A percentile compares a stretch with the other conserved stretches of the same genome.
Evolutionary conservation across 129 eudicot species (phyloP).

Genomic region (Escallonia herrerae): DNA sequence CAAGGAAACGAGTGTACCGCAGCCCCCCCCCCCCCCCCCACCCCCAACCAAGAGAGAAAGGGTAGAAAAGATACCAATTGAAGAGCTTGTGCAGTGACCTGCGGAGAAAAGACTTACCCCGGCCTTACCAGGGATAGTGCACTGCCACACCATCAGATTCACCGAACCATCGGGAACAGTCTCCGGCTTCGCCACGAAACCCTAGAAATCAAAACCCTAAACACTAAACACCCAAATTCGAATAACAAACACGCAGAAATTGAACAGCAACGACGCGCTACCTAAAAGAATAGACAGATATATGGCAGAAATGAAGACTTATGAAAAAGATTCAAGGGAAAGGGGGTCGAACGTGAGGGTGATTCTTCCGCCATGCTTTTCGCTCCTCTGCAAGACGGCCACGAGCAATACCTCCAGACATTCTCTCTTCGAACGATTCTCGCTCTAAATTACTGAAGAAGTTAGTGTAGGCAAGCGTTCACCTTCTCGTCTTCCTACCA

Average conservation of each 20-base stretch:
- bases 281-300: not conserved
- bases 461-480: not conserved
- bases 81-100: not conserved
- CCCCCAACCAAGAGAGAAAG: too few species aligned
- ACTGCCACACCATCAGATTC: constrained; percentile 78
- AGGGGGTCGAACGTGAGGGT: constrained; percentile 60
- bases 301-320: not conserved
- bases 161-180: constrained; percentile 62
- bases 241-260: not conserved
- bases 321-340: not conserved
- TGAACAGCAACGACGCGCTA: not conserved
- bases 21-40: too few species aligned
- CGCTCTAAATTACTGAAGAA: not conserved
- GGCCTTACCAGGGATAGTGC: constrained; percentile 64
- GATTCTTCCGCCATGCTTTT: constrained; percentile 83
- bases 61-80: too few species aligned
- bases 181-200: constrained; percentile 87
- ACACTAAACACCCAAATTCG: constrained; percentile 6
- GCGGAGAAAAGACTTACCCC: constrained; percentile 39
- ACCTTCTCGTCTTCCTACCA: constrained; percentile 1
- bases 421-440: constrained; percentile 14
- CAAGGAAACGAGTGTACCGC: too few species aligned
- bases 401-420: constrained; percentile 91
- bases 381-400: constrained; percentile 88
- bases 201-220: constrained; percentile 25